phyloP scores from a whole-genome alignment of 2,329 filamentous ascomycete genomes.

The Fusarium sp. region DNA sequence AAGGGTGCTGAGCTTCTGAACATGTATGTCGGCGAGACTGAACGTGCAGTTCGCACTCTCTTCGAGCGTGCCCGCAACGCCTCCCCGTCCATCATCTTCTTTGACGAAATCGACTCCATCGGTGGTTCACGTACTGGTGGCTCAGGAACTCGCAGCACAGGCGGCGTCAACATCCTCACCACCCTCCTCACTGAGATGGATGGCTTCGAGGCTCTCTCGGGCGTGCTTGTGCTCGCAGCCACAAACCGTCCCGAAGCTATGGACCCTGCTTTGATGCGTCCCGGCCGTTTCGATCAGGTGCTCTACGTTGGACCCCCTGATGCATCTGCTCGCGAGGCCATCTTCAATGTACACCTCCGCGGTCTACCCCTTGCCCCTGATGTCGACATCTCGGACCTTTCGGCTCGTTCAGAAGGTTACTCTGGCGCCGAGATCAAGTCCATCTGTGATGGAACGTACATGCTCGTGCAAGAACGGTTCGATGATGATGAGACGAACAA shows the following conservation, averaged over 20 bases:
- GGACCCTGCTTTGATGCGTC: constrained; percentile 86
- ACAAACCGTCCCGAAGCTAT: constrained; percentile 91
- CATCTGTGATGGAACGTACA: constrained; percentile 60
- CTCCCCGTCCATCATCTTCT: constrained; percentile 93
- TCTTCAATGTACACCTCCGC: constrained; percentile 75
- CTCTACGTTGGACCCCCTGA: constrained; percentile 90
- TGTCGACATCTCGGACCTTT: constrained; percentile 74
- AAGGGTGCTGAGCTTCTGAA: constrained; percentile 94
- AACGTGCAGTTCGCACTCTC: constrained; percentile 84
- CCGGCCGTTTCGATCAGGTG: constrained; percentile 85
- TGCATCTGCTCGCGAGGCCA: constrained; percentile 77
- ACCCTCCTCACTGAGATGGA: constrained; percentile 96
- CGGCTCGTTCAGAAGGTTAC: constrained; percentile 76
- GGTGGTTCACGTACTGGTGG: constrained; percentile 65
- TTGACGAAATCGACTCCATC: constrained; percentile 95
- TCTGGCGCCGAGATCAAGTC: constrained; percentile 84
- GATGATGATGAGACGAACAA: constrained; percentile 47
- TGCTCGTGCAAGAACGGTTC: constrained; percentile 55
- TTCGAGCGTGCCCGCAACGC: constrained; percentile 89
- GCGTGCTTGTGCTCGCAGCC: constrained; percentile 88
- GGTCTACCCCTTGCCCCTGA: constrained; percentile 70
- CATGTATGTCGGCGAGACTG: constrained; percentile 97
- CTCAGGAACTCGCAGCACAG: constrained; percentile 48
- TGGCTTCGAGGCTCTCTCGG: constrained; percentile 85
- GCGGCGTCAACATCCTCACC: constrained; percentile 84